A percentile compares a stretch with the other conserved stretches of the same genome.
These are phyloP conservation scores for Bruguiera sexangula DNA, from an alignment of 345 rosid genomes.

Conservation along the genomic window DNA sequence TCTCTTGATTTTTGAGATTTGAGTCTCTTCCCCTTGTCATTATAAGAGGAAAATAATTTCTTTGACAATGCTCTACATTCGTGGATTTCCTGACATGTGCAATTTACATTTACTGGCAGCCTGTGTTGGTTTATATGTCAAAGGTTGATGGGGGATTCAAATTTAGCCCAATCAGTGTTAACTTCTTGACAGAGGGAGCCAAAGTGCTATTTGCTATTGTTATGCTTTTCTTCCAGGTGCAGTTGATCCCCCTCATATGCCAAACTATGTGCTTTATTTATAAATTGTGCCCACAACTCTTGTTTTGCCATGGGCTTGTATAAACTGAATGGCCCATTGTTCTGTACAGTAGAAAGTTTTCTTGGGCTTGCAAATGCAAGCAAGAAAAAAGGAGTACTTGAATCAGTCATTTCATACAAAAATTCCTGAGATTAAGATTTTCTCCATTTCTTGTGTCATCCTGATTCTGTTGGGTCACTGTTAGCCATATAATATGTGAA, in stretches of 20 bases:
- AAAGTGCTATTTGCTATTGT: slow-evolving; percentile 80
- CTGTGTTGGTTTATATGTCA: slow-evolving; percentile 91
- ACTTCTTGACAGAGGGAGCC: slow-evolving; percentile 83
- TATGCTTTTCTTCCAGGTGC: slow-evolving; percentile 87
- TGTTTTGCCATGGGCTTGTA: background rate
- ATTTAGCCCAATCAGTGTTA: slow-evolving; percentile 91
- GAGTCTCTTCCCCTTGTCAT: background rate
- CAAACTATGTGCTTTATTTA: background rate
- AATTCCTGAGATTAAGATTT: background rate
- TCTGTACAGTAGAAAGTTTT: background rate
- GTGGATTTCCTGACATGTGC: slow-evolving; percentile 19
- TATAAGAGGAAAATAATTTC: background rate
- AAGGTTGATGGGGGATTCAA: slow-evolving; percentile 86
- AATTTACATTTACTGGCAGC: slow-evolving; percentile 43
- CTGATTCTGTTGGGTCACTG: too few species aligned
- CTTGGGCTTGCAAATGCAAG: background rate
- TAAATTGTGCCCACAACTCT: background rate
- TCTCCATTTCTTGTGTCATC: background rate
- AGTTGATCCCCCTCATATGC: background rate
- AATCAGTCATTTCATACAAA: background rate
- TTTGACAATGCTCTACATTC: background rate
- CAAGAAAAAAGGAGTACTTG: background rate
- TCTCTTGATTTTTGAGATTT: background rate
- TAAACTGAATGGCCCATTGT: slow-evolving; percentile 6
- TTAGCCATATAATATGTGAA: background rate